Evolutionary conservation across 2,329 filamentous ascomycete genomes (phyloP).

Genomic region (Fusarium euwallaceae): DNA sequence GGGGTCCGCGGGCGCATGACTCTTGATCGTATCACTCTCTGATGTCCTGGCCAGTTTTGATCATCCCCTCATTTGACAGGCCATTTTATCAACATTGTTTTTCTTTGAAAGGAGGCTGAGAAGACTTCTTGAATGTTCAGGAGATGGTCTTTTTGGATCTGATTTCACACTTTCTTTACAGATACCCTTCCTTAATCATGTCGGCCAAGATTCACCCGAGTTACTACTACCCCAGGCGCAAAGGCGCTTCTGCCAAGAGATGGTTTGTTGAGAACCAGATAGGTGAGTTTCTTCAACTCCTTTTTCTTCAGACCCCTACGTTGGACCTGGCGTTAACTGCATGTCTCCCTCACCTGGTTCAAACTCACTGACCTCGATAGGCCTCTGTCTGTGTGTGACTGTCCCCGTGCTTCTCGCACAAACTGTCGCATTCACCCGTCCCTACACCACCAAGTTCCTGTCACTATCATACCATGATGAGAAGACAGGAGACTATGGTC

Average conservation of each 20-base stretch:
- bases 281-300: background rate
- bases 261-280: constrained; percentile 34
- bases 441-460: constrained; percentile 87
- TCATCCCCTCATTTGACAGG: constrained; percentile 3
- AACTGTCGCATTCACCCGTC: constrained; percentile 81
- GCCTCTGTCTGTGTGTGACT: constrained; percentile 88
- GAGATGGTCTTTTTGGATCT: background rate
- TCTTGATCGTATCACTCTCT: background rate
- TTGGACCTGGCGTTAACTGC: background rate
- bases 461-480: constrained; percentile 85
- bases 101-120: background rate
- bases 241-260: constrained; percentile 9
- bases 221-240: background rate
- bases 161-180: background rate
- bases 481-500: constrained; percentile 75
- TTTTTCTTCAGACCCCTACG: background rate
- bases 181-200: background rate
- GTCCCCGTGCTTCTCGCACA: constrained; percentile 85
- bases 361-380: constrained; percentile 53
- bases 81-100: background rate
- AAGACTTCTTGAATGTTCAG: background rate
- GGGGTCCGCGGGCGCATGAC: background rate
- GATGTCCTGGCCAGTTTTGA: background rate
- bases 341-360: background rate
- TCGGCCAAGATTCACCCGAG: background rate